phyloP scores from a whole-genome alignment of 768 basidiomycete species.

The Galerina sulciceps region DNA sequence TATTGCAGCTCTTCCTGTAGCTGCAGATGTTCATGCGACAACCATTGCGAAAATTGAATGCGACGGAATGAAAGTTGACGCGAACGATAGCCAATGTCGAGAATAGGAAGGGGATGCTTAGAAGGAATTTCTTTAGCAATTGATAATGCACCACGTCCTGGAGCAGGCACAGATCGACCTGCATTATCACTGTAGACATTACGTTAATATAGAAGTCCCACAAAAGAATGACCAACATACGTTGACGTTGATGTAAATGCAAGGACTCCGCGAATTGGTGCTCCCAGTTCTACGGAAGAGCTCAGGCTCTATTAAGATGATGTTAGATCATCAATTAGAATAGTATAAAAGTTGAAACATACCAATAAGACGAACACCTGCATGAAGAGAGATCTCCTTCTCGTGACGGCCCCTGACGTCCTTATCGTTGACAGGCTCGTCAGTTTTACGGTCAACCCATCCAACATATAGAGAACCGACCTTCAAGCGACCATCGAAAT shows the following conservation, averaged over 20 bases:
- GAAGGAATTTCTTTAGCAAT: slow-evolving; percentile 86
- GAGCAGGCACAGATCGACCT: slow-evolving; percentile 96
- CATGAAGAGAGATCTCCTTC: slow-evolving; percentile 88
- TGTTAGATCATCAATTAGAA: background rate
- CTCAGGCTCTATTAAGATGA: slow-evolving; percentile 75
- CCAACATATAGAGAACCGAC: slow-evolving; percentile 93
- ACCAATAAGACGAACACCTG: slow-evolving; percentile 96
- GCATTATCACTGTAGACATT: slow-evolving; percentile 83
- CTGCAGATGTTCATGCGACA: slow-evolving; percentile 84
- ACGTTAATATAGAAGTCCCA: background rate
- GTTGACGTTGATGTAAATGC: slow-evolving; percentile 97
- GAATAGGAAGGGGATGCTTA: slow-evolving; percentile 77
- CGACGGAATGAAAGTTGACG: slow-evolving; percentile 97
- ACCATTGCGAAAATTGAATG: slow-evolving; percentile 93
- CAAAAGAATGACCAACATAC: slow-evolving; percentile 46
- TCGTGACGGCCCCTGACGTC: slow-evolving; percentile 94
- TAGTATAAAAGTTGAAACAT: slow-evolving; percentile 25
- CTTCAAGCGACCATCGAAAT: slow-evolving; percentile 97
- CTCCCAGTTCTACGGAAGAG: slow-evolving; percentile 96
- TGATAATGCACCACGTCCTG: slow-evolving; percentile 89
- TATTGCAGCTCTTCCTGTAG: slow-evolving; percentile 78
- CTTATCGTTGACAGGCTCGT: slow-evolving; percentile 96
- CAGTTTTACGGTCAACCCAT: slow-evolving; percentile 95
- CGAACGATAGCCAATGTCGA: slow-evolving; percentile 86
- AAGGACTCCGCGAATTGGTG: slow-evolving; percentile 90